Evolutionary conservation across 805 yeast species (phyloP), one percentile per base, ranked within the genome.

Genomic region (Diddensiella transvaalensis): DNA sequence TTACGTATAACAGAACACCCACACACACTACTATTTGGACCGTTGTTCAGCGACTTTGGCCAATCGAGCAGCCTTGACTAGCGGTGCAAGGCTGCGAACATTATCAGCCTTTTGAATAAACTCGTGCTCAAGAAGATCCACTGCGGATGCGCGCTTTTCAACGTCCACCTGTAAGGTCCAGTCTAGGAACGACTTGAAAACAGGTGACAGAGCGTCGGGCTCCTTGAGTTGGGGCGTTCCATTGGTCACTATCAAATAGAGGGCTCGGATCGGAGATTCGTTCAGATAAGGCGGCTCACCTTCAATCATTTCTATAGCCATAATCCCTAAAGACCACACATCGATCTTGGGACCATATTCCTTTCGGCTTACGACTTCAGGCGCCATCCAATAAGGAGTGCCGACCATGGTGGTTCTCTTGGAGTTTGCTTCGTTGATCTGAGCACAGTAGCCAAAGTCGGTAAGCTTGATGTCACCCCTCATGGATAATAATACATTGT

Each of bases 91-190:
- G 5, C 60, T 55, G 30, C 57, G 36, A 29, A 62, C 63, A 5
- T 58, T 52, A 24, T 61, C 69, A 3, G 66, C 68, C 10, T 50
- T 32, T 3, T 51, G 44, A n/a, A 67, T 54, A 44, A 85, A 85
- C 40, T 76, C 72, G 62, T 90, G 96, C 50, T 79, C 81, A 35
- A 93, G 71, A 46, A 93, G 73, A 63, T 91, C 97, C 58, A 85
- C 89, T 3, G 98, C 87, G 15, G 84, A 78, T 0, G 98, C 98
- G 58, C 99, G 79, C 61, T 84, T 85, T 59, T 85, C 79, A 38
- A 89, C 96, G 65, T 95, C 98, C 32, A 91, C 98, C 68, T 96
- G 88, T 22, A 93, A 73, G 70, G 98, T 89, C 53, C 89, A 87
- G 44, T 90, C 82, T 64, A 93, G 75, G 64, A 93, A 93, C 62